These are phyloP conservation scores for Tetrahymena thermophila DNA, from an alignment of 73 alveolate species.

Conservation along the genomic window DNA sequence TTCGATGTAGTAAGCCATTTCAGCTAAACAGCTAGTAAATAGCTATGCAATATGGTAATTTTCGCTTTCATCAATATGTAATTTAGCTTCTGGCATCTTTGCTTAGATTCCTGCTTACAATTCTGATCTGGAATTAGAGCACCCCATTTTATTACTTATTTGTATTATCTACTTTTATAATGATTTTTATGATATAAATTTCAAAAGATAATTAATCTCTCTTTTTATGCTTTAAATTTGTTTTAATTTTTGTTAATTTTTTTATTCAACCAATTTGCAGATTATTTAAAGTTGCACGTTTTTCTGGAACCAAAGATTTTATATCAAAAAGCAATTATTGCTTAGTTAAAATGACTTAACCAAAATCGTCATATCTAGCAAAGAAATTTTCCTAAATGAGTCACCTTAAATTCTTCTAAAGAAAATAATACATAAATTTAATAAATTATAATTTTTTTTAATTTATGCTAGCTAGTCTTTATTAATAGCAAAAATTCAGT, in stretches of 20 bases:
- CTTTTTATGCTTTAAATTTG: neutral
- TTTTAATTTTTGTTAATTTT: neutral
- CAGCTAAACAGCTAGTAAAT: conserved; percentile 25
- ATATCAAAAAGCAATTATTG: neutral
- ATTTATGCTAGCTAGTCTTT: neutral
- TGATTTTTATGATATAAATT: neutral
- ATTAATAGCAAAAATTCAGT: too few relatives aligned
- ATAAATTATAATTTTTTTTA: too few relatives aligned
- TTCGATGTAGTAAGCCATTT: conserved; percentile 44
- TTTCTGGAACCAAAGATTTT: neutral
- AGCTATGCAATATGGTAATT: neutral
- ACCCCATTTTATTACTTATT: too few relatives aligned
- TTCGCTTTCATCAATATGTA: neutral
- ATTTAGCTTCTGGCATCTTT: neutral
- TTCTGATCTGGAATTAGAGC: neutral
- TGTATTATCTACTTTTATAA: neutral
- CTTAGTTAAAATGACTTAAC: neutral
- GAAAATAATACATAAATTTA: neutral
- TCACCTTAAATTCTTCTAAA: neutral
- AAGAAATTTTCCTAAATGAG: neutral
- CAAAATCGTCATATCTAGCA: neutral
- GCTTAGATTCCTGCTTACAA: neutral
- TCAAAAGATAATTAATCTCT: neutral
- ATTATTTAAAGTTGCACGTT: neutral
- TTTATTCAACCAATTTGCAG: neutral